Base-by-base conservation (phyloP, 2,329 filamentous ascomycete species). In the Fusarium sp. region DNA sequence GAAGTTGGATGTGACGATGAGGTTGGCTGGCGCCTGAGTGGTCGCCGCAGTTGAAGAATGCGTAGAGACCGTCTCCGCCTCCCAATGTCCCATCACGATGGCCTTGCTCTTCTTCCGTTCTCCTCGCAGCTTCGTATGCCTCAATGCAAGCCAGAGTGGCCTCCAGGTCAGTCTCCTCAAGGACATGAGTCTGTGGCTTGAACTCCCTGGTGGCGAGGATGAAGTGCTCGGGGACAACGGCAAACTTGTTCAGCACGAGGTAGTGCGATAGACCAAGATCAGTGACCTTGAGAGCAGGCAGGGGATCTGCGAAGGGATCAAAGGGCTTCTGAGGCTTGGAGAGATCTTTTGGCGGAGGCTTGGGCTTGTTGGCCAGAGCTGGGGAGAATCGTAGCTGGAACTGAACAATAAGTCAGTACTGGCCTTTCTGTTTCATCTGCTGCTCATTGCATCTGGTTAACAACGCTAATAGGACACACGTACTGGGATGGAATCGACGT, bases 311-410 rank as follows among this genome's bases (percentile, higher is more conserved):
- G 77, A 94, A 94, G 6, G 90, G 90, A 76, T 93, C 87, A 72
- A 86, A 83, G 4, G 81, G 81, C 51, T 81, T 83, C 45, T 67
- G 69, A 42, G 78, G 75, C 28, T 74, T 74, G 40, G 54, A 72
- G 44, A 74, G 78, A 9, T 76, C 72, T 15, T 53, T 66, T 7
- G 72, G 56, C 3, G 85, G 71, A 4, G 72, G 81, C 72, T 85
- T 88, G 6, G 91, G 90, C 74, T 93, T 93, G 73, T 87, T 87
- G 48, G 89, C 89, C 6, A 94, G 83, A 0, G 90, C 80, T 0
- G 90, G 90, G 10, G 90, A 91, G 81, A 88, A 93, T 52, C 91
- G 90, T 3, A 94, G 81, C 79, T 94, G 91, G 75, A 93, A 92
- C 90, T 92, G 66, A 45, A 11, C 9, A 14, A 11, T 2, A n/a